Evolutionary conservation across 352 stramenopile species (phyloP).

Genomic region (Globisporangium echinulatum): DNA sequence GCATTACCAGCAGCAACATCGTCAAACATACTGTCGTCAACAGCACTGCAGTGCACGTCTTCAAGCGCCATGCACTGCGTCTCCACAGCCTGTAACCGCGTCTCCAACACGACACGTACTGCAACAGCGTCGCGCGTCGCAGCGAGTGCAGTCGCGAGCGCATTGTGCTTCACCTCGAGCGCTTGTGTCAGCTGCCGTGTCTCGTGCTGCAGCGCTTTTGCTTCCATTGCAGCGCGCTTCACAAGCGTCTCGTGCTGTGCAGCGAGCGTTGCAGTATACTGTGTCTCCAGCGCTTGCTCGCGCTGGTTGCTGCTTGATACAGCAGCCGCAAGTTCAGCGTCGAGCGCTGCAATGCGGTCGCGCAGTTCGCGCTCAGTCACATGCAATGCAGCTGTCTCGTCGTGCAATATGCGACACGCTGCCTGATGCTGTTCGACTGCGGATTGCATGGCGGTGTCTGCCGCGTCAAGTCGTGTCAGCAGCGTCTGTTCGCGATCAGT

Average conservation of each 20-base stretch:
- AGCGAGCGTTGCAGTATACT: no score
- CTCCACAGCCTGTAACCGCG: not conserved
- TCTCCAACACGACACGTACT: not conserved
- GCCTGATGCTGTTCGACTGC: no score
- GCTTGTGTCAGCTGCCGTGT: conserved; percentile 10
- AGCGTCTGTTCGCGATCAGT: no score
- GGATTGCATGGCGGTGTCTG: no score
- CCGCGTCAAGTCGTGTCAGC: no score
- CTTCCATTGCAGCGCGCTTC: conserved; percentile 7
- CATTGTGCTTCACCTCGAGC: conserved; percentile 7
- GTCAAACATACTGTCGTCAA: conserved; percentile 6
- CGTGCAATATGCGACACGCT: no score
- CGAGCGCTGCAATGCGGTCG: not conserved
- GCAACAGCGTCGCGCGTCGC: not conserved
- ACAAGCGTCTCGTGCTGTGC: not conserved
- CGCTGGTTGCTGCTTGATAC: not conserved
- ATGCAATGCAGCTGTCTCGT: not conserved
- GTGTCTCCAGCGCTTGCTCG: conserved; percentile 2
- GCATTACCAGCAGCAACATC: not conserved
- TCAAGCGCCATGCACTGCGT: conserved; percentile 13
- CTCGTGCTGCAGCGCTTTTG: conserved; percentile 13
- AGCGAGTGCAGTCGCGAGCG: not conserved
- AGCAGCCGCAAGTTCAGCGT: not conserved
- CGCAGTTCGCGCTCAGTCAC: not conserved
- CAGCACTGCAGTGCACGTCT: conserved; percentile 2